Conservation (phyloP, 345 rosid species). For the Cardamine occulta region DNA sequence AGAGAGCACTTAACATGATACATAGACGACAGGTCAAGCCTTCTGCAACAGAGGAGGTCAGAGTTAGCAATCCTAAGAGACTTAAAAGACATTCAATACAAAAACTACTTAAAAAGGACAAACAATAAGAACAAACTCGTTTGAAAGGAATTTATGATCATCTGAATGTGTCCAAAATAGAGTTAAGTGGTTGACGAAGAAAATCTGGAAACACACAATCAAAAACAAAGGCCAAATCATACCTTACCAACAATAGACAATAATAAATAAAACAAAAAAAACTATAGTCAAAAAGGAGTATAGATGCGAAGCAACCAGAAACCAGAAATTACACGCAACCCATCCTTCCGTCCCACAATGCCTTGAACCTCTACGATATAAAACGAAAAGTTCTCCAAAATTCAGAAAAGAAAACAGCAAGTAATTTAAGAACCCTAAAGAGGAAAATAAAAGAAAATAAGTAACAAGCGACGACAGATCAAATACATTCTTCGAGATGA, state of each 20-base stretch:
- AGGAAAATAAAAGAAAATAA: background rate
- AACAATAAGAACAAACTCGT: background rate
- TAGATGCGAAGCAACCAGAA: background rate
- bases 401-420: background rate
- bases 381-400: background rate
- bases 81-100: background rate
- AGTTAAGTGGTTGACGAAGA: background rate
- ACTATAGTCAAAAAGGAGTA: background rate
- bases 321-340: background rate
- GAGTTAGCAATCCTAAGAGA: background rate
- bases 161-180: background rate
- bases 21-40: background rate
- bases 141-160: background rate
- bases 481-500: background rate
- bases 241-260: background rate
- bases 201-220: conserved; percentile 13
- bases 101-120: background rate
- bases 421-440: background rate
- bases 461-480: background rate
- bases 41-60: background rate
- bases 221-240: background rate
- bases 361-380: background rate
- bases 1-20: too few species aligned
- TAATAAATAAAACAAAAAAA: background rate
- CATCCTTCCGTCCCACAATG: background rate